These are phyloP conservation scores for Salvia sclarea DNA, from an alignment of 305 asterid genomes.

Conservation along the genomic window DNA sequence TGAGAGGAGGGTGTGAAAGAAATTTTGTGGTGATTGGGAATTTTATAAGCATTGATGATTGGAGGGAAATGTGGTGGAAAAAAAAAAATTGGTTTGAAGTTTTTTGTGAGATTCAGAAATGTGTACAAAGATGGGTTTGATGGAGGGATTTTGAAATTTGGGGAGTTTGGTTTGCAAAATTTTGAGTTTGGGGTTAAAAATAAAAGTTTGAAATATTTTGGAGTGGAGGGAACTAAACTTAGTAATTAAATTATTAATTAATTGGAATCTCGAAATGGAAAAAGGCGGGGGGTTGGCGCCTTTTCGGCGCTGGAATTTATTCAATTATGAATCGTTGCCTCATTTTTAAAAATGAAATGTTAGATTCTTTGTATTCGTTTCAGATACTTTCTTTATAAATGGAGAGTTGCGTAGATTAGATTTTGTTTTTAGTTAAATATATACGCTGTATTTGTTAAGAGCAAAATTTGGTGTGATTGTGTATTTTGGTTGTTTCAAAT, in stretches of 20 bases:
- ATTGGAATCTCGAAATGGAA: not conserved
- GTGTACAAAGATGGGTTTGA: not conserved
- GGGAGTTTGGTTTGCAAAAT: constrained; percentile 10
- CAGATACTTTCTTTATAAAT: too few relatives aligned
- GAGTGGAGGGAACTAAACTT: constrained; percentile 18
- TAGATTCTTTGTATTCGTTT: too few relatives aligned
- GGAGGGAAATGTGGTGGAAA: constrained; percentile 33
- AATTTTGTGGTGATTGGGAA: not conserved
- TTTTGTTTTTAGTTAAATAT: too few relatives aligned
- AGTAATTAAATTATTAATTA: not conserved
- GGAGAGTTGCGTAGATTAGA: too few relatives aligned
- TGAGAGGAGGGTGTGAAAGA: not conserved
- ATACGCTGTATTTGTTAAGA: too few relatives aligned
- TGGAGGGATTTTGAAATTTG: constrained; percentile 26
- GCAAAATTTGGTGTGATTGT: too few relatives aligned
- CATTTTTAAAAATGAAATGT: too few relatives aligned
- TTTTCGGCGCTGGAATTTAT: too few relatives aligned
- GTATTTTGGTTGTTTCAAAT: too few relatives aligned
- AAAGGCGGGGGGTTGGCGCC: too few relatives aligned
- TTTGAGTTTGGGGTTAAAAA: not conserved
- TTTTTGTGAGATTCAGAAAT: not conserved
- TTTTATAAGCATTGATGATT: constrained; percentile 12
- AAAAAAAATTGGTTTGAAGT: constrained; percentile 2
- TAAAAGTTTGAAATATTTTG: not conserved
- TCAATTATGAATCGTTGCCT: too few relatives aligned